phyloP scores from a whole-genome alignment of 345 rosid genomes.

The Carallia brachiata region DNA sequence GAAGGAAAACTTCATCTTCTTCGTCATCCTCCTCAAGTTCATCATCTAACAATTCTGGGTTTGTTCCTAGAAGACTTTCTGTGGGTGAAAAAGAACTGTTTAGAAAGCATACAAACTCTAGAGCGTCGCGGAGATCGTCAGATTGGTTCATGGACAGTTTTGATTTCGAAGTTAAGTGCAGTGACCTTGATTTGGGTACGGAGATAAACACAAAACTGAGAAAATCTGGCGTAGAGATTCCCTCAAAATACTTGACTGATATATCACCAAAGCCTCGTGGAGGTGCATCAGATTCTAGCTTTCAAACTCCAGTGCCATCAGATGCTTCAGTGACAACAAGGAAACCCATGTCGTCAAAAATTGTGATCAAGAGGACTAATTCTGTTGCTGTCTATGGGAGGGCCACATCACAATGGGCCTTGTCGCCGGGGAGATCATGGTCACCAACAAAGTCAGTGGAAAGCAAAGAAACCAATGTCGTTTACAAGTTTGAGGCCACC shows the following conservation, averaged over 20 bases:
- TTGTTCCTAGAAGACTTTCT: constrained; percentile 49
- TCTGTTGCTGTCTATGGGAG: constrained; percentile 47
- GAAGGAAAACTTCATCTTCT: constrained; percentile 27
- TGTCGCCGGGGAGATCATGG: constrained; percentile 73
- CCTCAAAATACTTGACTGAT: constrained; percentile 55
- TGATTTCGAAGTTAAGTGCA: constrained; percentile 48
- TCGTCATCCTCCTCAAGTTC: constrained; percentile 29
- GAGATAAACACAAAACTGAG: constrained; percentile 18
- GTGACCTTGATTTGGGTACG: constrained; percentile 35
- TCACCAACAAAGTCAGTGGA: constrained; percentile 57
- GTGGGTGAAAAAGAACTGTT: constrained; percentile 48
- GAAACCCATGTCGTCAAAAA: constrained; percentile 39
- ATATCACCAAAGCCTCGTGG: constrained; percentile 26
- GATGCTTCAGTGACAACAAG: constrained; percentile 29
- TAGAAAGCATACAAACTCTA: constrained; percentile 17
- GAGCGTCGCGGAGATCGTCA: constrained; percentile 20
- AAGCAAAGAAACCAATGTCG: constrained; percentile 42
- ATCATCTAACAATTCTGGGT: constrained; percentile 22
- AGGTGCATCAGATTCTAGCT: constrained; percentile 29
- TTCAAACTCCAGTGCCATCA: constrained; percentile 26
- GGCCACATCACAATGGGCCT: constrained; percentile 71
- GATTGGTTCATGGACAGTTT: constrained; percentile 23
- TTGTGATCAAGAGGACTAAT: constrained; percentile 53
- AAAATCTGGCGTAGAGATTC: constrained; percentile 51
- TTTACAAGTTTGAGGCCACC: constrained; percentile 65